A percentile compares a stretch with the other conserved stretches of the same genome.
Evolutionary conservation across 2,329 filamentous ascomycete species (phyloP).

Genomic region (Xylariaceae sp.): DNA sequence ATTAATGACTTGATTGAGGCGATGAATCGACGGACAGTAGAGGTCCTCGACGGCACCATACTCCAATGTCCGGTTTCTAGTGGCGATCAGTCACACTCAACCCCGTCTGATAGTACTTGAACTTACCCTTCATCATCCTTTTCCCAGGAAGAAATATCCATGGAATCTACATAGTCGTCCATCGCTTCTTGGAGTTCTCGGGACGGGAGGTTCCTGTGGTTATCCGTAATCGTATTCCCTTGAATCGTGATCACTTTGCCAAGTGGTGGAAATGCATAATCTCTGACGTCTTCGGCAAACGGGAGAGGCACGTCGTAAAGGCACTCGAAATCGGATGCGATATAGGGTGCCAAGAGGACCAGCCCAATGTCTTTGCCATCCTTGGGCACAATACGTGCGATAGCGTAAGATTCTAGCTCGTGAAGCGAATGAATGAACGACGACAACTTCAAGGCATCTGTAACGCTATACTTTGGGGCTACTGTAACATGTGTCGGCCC

Average conservation of each 20-base stretch:
- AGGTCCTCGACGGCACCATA: slow-evolving; percentile 75
- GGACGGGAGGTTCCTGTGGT: slow-evolving; percentile 75
- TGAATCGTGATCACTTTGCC: slow-evolving; percentile 84
- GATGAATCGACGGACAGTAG: slow-evolving; percentile 81
- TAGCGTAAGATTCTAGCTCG: slow-evolving; percentile 77
- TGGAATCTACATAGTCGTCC: slow-evolving; percentile 85
- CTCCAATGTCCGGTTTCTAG: slow-evolving; percentile 44
- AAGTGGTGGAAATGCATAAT: slow-evolving; percentile 86
- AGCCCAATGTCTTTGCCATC: slow-evolving; percentile 73
- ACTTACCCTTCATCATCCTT: slow-evolving; percentile 69
- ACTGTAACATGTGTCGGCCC: slow-evolving; percentile 75
- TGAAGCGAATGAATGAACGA: slow-evolving; percentile 83
- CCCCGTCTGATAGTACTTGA: not conserved
- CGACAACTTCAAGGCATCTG: slow-evolving; percentile 77
- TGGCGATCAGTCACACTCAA: slow-evolving; percentile 20
- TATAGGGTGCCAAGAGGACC: slow-evolving; percentile 71
- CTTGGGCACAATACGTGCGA: slow-evolving; percentile 80
- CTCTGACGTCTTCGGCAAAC: slow-evolving; percentile 85
- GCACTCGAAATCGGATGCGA: slow-evolving; percentile 76
- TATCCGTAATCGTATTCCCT: slow-evolving; percentile 71
- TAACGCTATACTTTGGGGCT: slow-evolving; percentile 71
- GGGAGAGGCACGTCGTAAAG: slow-evolving; percentile 86
- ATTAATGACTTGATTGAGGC: slow-evolving; percentile 79
- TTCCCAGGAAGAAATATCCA: slow-evolving; percentile 73
- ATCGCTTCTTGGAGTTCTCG: slow-evolving; percentile 72